Conservation (phyloP, 2,329 filamentous ascomycete genomes). For the Pseudocercospora vitis region DNA sequence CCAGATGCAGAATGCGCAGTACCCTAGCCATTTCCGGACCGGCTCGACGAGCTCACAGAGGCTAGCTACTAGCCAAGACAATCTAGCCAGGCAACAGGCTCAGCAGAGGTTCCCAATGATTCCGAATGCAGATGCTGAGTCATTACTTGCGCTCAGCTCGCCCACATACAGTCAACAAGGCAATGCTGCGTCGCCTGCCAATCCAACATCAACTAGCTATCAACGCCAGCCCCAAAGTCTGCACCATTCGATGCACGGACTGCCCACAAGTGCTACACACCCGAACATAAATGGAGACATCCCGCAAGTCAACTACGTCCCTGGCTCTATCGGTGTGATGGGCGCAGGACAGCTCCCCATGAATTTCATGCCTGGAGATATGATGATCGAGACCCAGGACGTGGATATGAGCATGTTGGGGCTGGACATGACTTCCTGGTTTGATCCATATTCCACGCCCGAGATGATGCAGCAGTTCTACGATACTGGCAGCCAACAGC, state of each 20-base stretch:
- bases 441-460: slow-evolving; percentile 65
- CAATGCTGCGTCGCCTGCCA: slow-evolving; percentile 17
- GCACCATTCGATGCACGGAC: slow-evolving; percentile 11
- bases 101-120: slow-evolving; percentile 18
- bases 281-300: slow-evolving; percentile 26
- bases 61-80: slow-evolving; percentile 6
- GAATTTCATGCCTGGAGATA: slow-evolving; percentile 45
- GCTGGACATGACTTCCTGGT: slow-evolving; percentile 71
- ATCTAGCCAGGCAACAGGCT: slow-evolving; percentile 6
- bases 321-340: slow-evolving; percentile 7
- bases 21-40: slow-evolving; percentile 12
- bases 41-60: slow-evolving; percentile 16
- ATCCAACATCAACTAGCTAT: slow-evolving; percentile 9
- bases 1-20: slow-evolving; percentile 13
- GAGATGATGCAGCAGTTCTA: slow-evolving; percentile 29
- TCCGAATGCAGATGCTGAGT: slow-evolving; percentile 16
- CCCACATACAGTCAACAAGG: slow-evolving; percentile 39
- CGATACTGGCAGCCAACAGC: slow-evolving; percentile 18
- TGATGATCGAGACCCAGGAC: slow-evolving; percentile 75
- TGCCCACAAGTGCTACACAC: slow-evolving; percentile 13
- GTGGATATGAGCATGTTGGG: slow-evolving; percentile 71
- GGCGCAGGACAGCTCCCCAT: slow-evolving; percentile 15
- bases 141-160: slow-evolving; percentile 51
- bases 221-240: slow-evolving; percentile 11
- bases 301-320: not conserved